Evolutionary conservation across 2,329 filamentous ascomycete species (phyloP).

Genomic region (Sporothrix brunneoviolacea): DNA sequence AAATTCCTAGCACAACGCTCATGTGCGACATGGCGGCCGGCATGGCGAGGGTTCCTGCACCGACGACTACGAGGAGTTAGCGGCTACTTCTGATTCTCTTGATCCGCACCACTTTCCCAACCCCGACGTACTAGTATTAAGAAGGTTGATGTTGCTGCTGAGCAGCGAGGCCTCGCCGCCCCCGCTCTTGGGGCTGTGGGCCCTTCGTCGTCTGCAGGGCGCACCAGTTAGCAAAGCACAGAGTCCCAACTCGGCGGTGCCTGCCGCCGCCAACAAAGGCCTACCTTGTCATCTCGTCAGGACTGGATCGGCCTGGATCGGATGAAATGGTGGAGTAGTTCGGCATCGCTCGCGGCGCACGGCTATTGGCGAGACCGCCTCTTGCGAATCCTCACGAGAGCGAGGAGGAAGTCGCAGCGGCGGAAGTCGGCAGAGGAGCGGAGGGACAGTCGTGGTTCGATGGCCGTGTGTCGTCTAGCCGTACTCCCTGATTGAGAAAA

Average conservation of each 20-base stretch:
- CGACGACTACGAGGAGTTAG: too few species aligned
- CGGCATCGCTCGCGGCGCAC: slow-evolving; percentile 35
- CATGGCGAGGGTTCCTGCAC: slow-evolving; percentile 90
- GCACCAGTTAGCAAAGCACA: too few species aligned
- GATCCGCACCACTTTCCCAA: too few species aligned
- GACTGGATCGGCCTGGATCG: slow-evolving; percentile 34
- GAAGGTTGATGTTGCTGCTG: slow-evolving; percentile 88
- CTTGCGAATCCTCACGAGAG: background rate
- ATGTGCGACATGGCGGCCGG: slow-evolving; percentile 94
- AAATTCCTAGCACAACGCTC: slow-evolving; percentile 76
- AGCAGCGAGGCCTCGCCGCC: slow-evolving; percentile 71
- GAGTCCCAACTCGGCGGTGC: too few species aligned
- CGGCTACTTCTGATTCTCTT: too few species aligned
- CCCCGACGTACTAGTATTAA: too few species aligned
- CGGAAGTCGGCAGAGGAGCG: too few species aligned
- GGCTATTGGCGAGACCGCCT: background rate
- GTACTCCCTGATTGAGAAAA: too few species aligned
- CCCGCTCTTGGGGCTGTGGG: slow-evolving; percentile 61
- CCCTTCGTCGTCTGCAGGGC: slow-evolving; percentile 49
- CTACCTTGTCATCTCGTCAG: slow-evolving; percentile 46
- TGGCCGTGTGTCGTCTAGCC: too few species aligned
- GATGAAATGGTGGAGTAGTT: slow-evolving; percentile 48
- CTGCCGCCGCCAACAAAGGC: too few species aligned
- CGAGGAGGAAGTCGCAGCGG: background rate
- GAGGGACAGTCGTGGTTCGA: too few species aligned